Conservation (phyloP, 768 basidiomycete species). For the Suillus subaureus region DNA sequence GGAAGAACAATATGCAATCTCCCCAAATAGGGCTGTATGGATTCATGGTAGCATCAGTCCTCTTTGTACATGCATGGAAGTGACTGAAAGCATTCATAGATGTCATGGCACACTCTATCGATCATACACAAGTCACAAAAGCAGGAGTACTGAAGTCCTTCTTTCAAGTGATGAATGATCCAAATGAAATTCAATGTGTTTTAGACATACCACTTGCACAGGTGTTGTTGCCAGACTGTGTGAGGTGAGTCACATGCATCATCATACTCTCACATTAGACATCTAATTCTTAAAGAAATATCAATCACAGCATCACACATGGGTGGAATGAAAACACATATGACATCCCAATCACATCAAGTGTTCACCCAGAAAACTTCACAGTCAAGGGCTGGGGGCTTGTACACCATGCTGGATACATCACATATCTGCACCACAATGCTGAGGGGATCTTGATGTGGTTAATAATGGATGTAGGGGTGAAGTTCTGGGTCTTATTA, state of each 20-base stretch:
- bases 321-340: not conserved
- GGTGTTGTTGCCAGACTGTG: not conserved
- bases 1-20: not conserved
- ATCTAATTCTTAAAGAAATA: not conserved
- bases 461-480: not conserved
- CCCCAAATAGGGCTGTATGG: not conserved
- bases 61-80: too few species aligned
- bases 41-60: not conserved
- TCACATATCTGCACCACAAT: constrained; percentile 15
- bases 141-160: not conserved
- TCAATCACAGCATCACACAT: not conserved
- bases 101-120: not conserved
- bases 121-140: not conserved
- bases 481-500: not conserved
- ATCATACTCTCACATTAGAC: fast-evolving
- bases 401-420: constrained; percentile 12
- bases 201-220: not conserved
- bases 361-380: not conserved
- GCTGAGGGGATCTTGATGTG: not conserved
- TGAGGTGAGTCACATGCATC: not conserved
- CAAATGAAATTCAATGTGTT: not conserved
- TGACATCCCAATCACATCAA: not conserved
- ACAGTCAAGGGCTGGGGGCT: constrained; percentile 8
- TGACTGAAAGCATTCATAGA: not conserved
- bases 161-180: not conserved